These are phyloP conservation scores for Yamadazyma scolyti DNA, from an alignment of 805 yeast genomes.

Conservation along the genomic window DNA sequence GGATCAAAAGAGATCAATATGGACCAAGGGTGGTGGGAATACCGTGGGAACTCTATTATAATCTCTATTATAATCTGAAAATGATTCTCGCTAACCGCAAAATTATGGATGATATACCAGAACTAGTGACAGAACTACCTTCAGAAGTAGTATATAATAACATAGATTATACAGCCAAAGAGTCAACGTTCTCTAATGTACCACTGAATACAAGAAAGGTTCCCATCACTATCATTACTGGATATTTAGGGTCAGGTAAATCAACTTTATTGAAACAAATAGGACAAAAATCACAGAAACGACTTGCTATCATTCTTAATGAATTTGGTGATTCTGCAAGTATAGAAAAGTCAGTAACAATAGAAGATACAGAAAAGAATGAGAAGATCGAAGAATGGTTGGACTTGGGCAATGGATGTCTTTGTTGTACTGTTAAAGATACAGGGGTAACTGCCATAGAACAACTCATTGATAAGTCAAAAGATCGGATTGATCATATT, in stretches of 20 bases:
- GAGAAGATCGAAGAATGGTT: conserved; percentile 84
- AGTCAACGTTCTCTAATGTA: conserved; percentile 4
- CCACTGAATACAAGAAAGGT: conserved; percentile 41
- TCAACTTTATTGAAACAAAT: conserved; percentile 77
- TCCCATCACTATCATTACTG: conserved; percentile 91
- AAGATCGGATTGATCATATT: conserved; percentile 82
- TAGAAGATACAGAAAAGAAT: conserved; percentile 46
- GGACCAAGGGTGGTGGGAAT: too few species aligned
- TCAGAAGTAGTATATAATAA: conserved; percentile 8
- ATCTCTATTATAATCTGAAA: too few species aligned
- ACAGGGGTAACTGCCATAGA: conserved; percentile 95
- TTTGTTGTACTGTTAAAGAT: conserved; percentile 94
- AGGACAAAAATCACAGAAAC: conserved; percentile 64
- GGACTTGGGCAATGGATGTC: conserved; percentile 93
- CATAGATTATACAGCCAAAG: conserved; percentile 9
- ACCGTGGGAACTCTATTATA: too few species aligned
- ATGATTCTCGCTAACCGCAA: too few species aligned
- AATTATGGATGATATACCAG: conserved; percentile 10
- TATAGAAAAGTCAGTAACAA: conserved; percentile 82
- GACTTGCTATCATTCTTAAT: conserved; percentile 85
- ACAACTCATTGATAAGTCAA: conserved; percentile 67
- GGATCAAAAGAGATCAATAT: too few species aligned
- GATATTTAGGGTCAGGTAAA: conserved; percentile 93
- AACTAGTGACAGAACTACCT: conserved; percentile 12
- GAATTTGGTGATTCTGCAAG: conserved; percentile 90